Conservation (phyloP, 75 land plant genomes). For the Cunninghamia lanceolata region DNA sequence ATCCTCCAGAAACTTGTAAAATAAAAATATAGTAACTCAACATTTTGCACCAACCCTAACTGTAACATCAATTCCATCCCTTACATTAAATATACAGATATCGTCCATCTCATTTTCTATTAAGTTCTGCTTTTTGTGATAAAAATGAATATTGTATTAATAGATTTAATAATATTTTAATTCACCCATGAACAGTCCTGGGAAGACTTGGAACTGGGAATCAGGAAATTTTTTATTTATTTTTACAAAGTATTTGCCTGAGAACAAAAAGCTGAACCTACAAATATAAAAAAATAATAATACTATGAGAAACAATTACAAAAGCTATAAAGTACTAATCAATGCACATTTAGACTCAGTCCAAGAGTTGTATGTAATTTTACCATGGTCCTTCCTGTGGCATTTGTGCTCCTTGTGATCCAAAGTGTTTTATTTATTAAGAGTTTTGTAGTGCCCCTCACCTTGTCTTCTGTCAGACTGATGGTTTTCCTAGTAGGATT, state of each 20-base stretch:
- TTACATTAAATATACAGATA: background rate
- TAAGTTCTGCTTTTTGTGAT: background rate
- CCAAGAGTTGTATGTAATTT: background rate
- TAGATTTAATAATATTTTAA: too few species aligned
- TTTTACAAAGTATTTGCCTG: background rate
- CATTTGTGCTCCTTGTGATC: background rate
- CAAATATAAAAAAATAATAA: background rate
- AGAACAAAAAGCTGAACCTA: background rate
- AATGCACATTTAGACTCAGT: background rate
- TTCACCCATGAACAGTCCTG: background rate
- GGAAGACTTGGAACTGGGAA: background rate
- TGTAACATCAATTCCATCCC: background rate
- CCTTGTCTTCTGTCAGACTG: too few species aligned
- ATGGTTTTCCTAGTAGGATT: too few species aligned
- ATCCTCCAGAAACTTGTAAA: background rate
- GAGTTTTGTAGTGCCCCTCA: too few species aligned
- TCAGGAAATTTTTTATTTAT: background rate
- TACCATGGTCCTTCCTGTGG: background rate
- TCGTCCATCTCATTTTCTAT: background rate
- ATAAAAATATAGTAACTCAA: background rate
- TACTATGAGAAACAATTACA: background rate
- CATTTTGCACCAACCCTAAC: background rate
- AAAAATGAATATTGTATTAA: too few species aligned
- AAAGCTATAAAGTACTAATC: background rate
- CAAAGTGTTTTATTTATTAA: background rate